Evolutionary conservation across 2,329 filamentous ascomycete genomes (phyloP).

Genomic region (Paecilomyces fulvus): DNA sequence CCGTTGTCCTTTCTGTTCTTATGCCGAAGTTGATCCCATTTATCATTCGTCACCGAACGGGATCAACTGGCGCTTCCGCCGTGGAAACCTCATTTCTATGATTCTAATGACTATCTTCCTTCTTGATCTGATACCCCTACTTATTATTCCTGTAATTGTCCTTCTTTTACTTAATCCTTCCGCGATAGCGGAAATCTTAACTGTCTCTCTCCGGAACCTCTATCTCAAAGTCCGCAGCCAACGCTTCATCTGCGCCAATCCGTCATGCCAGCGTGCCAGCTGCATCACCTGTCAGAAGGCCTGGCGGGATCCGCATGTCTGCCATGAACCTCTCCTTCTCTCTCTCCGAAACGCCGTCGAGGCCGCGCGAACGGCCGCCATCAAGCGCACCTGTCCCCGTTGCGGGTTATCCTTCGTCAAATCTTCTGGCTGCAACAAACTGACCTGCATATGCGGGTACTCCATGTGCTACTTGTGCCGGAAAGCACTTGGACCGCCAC

Average conservation of each 20-base stretch:
- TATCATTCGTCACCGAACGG: conserved; percentile 51
- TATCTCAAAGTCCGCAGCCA: conserved; percentile 63
- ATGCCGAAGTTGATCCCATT: conserved; percentile 77
- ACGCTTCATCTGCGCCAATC: conserved; percentile 67
- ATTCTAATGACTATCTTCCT: conserved; percentile 39
- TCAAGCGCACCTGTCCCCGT: conserved; percentile 89
- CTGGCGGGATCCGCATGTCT: conserved; percentile 84
- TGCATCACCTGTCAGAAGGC: conserved; percentile 74
- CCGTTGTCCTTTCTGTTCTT: conserved; percentile 82
- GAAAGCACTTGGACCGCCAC: conserved; percentile 44
- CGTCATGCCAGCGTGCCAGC: conserved; percentile 59
- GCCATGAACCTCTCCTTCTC: conserved; percentile 73
- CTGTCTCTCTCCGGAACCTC: conserved; percentile 56
- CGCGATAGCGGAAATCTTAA: conserved; percentile 43
- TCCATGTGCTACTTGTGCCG: conserved; percentile 98
- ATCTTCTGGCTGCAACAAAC: conserved; percentile 88
- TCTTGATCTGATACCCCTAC: conserved; percentile 36
- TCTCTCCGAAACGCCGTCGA: conserved; percentile 84
- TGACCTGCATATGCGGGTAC: conserved; percentile 92
- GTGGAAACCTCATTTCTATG: conserved; percentile 46
- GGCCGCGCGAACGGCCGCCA: conserved; percentile 82
- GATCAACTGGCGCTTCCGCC: conserved; percentile 49
- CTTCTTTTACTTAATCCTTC: conserved; percentile 49
- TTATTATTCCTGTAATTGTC: conserved; percentile 46
- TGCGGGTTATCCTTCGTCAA: conserved; percentile 93